These are phyloP conservation scores for Exutisphaerella laricina DNA, from an alignment of 2,329 filamentous ascomycete species.

Conservation along the genomic window DNA sequence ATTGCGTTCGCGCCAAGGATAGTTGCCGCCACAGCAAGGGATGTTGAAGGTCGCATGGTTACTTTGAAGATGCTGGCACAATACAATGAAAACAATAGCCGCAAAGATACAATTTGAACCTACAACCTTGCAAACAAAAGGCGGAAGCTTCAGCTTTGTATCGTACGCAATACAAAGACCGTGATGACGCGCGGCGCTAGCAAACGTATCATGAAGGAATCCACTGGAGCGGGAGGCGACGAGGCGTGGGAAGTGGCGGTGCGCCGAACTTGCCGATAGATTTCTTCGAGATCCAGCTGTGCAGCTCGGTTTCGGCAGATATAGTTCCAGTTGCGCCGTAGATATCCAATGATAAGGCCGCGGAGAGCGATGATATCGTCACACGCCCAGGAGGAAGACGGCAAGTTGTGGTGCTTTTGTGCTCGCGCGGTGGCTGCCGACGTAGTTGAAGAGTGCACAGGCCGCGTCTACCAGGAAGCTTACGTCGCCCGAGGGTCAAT, in stretches of 20 bases:
- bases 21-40: slow-evolving; percentile 25
- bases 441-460: neutral
- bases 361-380: neutral
- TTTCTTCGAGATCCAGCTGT: neutral
- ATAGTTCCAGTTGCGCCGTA: neutral
- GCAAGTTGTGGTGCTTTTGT: neutral
- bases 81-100: neutral
- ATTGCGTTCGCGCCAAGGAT: slow-evolving; percentile 25
- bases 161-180: slow-evolving; percentile 10
- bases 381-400: no score
- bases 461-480: neutral
- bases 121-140: neutral
- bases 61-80: neutral
- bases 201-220: neutral
- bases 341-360: neutral
- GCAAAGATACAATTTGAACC: neutral
- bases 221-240: neutral
- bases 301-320: neutral
- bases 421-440: neutral
- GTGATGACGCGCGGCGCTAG: slow-evolving; percentile 9
- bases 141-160: neutral
- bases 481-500: neutral
- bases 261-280: neutral
- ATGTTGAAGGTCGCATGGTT: slow-evolving; percentile 23
- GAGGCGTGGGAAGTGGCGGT: no score